Evolutionary conservation across 2,329 filamentous ascomycete genomes (phyloP), one percentile per base, ranked within the genome.

Genomic region (Fusarium euwallaceae): DNA sequence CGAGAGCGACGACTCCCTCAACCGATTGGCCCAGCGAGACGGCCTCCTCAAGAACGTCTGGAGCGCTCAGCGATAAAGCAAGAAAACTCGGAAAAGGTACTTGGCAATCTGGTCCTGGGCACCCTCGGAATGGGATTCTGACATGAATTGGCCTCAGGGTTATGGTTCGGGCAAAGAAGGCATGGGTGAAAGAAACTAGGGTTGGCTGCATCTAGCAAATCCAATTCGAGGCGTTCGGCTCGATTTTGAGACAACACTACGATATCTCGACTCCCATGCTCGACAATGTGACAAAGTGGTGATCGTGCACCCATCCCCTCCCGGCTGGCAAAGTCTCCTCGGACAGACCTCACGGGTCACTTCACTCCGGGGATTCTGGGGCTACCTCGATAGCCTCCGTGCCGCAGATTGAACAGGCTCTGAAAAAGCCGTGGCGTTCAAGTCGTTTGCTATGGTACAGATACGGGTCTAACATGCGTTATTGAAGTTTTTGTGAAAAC

Each of bases 41-140:
- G 97, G 97, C 79, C 94, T 97, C 87, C 86, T 99, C 86, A 98
- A 98, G 94, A 94, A 87, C 85, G 97, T 99, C 85, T 99, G 97
- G 97, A 94, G 91, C 88, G 93, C 91, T 78, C 84, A 89, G 83
- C 88, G 89, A 87, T 91, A 91, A 88, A 83, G 76, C 73, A 67
- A 61, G 32, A 76, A 66, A 74, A 60, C 66, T 68, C 63, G 69
- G 70, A 70, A 76, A 77, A 74, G 70, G 75, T 78, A 71, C 71
- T 75, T 74, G 69, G 71, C 69, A 70, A 67, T 72, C 70, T 76
- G 70, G 74, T 72, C 73, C 73, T 71, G 76, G 76, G 76, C 76
- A 66, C 24, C 73, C 71, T 75, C 66, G 64, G 71, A 68, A 75
- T 51, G 72, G 73, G 75, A 79, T 72, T 78, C 74, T 77, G 76